A percentile compares a stretch with the other conserved stretches of the same genome.
phyloP scores from a whole-genome alignment of 148 eudicot genomes.

The Agrostemma githago region DNA sequence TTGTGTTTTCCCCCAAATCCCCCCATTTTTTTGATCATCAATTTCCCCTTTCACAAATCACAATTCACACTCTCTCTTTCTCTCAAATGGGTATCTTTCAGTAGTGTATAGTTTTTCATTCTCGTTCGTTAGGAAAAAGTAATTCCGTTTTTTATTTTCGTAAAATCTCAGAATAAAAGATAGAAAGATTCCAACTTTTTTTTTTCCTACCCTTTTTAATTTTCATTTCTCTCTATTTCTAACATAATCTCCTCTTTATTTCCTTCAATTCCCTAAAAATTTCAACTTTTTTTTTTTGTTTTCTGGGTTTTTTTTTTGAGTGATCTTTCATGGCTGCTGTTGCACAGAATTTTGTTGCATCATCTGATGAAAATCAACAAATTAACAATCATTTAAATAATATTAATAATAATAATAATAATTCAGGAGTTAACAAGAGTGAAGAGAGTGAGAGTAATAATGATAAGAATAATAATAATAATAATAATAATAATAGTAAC shows the following conservation, averaged over 20 bases:
- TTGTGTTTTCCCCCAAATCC: neutral
- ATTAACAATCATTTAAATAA: neutral
- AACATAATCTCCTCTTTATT: neutral
- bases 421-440: neutral
- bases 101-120: neutral
- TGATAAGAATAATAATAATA: neutral
- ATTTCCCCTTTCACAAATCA: neutral
- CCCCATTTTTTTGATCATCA: neutral
- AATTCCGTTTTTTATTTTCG: neutral
- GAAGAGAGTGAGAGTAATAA: conserved; percentile 30
- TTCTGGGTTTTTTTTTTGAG: conserved; percentile 9
- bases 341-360: conserved; percentile 31
- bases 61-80: neutral
- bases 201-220: neutral
- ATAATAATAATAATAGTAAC: conserved; percentile 11
- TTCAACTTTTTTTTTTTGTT: neutral
- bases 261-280: conserved; percentile 6
- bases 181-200: conserved; percentile 22
- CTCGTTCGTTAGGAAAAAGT: neutral
- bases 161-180: conserved; percentile 5
- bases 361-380: conserved; percentile 12
- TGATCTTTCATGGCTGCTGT: conserved; percentile 48
- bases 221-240: neutral
- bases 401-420: neutral
- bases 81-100: conserved; percentile 11